phyloP scores from a whole-genome alignment of 768 basidiomycete species.

The Filobasidium floriforme region DNA sequence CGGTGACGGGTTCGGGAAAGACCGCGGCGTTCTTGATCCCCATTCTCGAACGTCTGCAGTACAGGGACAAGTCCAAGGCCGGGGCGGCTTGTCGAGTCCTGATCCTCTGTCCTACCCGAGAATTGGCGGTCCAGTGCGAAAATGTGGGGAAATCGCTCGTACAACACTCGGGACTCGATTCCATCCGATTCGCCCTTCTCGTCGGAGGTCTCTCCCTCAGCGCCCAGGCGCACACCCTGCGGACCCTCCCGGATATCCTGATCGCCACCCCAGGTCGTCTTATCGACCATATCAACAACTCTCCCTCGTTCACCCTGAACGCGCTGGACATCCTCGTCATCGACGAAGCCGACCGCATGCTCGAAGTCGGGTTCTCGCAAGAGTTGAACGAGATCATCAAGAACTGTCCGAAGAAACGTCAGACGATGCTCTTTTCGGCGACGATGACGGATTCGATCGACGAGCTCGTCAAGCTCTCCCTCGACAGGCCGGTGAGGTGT shows the following conservation, averaged over 20 bases:
- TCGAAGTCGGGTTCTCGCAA: constrained; percentile 78
- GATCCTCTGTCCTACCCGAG: constrained; percentile 86
- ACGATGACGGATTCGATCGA: constrained; percentile 98
- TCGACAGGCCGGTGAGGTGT: constrained; percentile 84
- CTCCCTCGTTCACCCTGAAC: constrained; percentile 84
- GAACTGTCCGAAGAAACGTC: constrained; percentile 68
- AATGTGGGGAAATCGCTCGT: constrained; percentile 82
- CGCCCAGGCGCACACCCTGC: constrained; percentile 75
- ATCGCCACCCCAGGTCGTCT: constrained; percentile 96
- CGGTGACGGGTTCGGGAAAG: constrained; percentile 96
- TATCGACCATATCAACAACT: constrained; percentile 95
- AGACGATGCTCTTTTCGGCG: constrained; percentile 98
- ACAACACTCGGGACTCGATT: constrained; percentile 52
- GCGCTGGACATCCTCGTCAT: constrained; percentile 86
- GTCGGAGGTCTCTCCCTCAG: constrained; percentile 93
- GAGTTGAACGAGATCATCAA: constrained; percentile 90
- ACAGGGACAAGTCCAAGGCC: constrained; percentile 79
- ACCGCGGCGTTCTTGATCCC: constrained; percentile 96
- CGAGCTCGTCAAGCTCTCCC: constrained; percentile 80
- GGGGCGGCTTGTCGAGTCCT: constrained; percentile 70
- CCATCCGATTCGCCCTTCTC: constrained; percentile 74
- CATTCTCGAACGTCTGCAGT: constrained; percentile 81
- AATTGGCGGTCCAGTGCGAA: constrained; percentile 90
- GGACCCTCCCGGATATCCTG: constrained; percentile 81
- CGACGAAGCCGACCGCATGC: constrained; percentile 97